Conservation (phyloP, 163 green algal genomes). For the Scenedesmus sp. region DNA sequence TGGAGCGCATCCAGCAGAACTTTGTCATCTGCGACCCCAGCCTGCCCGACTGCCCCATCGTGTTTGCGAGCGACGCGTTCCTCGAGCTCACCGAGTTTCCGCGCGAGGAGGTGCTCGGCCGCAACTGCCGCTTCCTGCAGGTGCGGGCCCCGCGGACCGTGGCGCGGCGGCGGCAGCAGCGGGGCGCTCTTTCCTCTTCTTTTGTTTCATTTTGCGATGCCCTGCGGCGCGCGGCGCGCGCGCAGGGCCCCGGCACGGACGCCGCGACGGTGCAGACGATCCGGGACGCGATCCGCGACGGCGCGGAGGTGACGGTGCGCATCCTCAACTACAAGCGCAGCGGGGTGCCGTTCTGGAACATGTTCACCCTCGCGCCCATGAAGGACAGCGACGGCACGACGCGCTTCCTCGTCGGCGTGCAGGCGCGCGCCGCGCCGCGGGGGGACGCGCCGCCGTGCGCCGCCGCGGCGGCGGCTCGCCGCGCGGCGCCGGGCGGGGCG, state of each 20-base stretch:
- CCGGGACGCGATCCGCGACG: conserved; percentile 66
- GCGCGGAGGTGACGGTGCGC: conserved; percentile 70
- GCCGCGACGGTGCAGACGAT: conserved; percentile 64
- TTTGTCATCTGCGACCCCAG: conserved; percentile 97
- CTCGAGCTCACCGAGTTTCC: conserved; percentile 92
- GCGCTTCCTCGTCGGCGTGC: conserved; percentile 90
- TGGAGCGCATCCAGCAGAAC: conserved; percentile 95
- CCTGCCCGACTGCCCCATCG: conserved; percentile 97
- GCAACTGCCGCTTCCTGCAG: conserved; percentile 89
- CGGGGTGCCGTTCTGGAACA: conserved; percentile 90
- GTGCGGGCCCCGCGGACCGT: not conserved
- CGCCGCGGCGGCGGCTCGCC: too few species aligned
- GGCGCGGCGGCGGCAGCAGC: too few species aligned
- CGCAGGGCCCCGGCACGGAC: conserved; percentile 76
- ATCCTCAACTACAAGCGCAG: conserved; percentile 88
- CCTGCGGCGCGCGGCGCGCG: conserved; percentile 15
- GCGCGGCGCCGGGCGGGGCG: too few species aligned
- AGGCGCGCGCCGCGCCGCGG: conserved; percentile 74
- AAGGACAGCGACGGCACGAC: conserved; percentile 72
- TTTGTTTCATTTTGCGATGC: too few species aligned
- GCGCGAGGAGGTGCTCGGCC: conserved; percentile 91
- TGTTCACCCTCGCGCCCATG: conserved; percentile 91
- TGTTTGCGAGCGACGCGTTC: conserved; percentile 97
- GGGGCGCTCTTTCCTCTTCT: not conserved
- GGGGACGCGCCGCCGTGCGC: too few species aligned